Evolutionary conservation across 192 early-diverging fungal species (phyloP).

Genomic region (Chytriomyces hyalinus): DNA sequence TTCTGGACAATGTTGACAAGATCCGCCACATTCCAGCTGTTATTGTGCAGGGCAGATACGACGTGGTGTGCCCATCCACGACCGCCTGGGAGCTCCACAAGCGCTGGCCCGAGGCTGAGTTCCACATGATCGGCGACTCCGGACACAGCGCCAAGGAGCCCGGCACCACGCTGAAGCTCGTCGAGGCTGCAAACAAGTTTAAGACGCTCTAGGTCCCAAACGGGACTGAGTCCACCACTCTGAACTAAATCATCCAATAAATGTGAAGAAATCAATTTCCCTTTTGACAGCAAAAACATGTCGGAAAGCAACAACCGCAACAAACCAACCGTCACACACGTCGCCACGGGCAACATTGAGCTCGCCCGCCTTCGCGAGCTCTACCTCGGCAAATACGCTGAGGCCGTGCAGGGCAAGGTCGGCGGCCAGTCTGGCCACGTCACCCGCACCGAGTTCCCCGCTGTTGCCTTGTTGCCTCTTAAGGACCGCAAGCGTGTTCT

Average conservation of each 20-base stretch:
- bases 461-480: slow-evolving; percentile 61
- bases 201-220: slow-evolving; percentile 43
- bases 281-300: no score
- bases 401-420: not conserved
- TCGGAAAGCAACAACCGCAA: not conserved
- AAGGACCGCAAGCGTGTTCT: slow-evolving; percentile 72
- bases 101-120: slow-evolving; percentile 70
- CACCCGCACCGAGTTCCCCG: slow-evolving; percentile 50
- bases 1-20: slow-evolving; percentile 70
- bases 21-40: slow-evolving; percentile 67
- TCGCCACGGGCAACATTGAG: slow-evolving; percentile 19
- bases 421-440: slow-evolving; percentile 30
- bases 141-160: slow-evolving; percentile 72
- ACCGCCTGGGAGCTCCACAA: slow-evolving; percentile 58
- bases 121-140: slow-evolving; percentile 59
- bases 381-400: slow-evolving; percentile 33
- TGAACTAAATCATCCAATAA: no score
- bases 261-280: no score
- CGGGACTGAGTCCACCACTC: no score
- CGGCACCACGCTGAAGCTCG: slow-evolving; percentile 54
- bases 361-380: slow-evolving; percentile 26
- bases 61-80: slow-evolving; percentile 55
- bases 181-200: slow-evolving; percentile 68
- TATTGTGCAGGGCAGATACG: slow-evolving; percentile 72
- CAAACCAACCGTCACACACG: slow-evolving; percentile 29